These are phyloP conservation scores for Botryobasidium botryosum DNA, from an alignment of 768 basidiomycete species.

Conservation along the genomic window DNA sequence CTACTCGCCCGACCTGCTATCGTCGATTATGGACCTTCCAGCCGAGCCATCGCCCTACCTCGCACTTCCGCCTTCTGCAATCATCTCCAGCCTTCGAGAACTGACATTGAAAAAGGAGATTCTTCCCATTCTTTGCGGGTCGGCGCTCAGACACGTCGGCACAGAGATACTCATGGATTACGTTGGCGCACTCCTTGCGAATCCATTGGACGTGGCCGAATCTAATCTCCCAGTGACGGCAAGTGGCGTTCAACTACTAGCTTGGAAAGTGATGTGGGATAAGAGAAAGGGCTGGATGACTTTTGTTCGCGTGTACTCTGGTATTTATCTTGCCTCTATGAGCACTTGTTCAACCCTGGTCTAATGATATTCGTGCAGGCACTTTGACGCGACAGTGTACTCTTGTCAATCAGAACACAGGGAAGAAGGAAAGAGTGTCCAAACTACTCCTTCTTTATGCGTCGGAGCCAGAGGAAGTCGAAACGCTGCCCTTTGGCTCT, in stretches of 20 bases:
- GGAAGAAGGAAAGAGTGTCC: constrained; percentile 52
- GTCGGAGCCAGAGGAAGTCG: constrained; percentile 56
- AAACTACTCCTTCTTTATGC: constrained; percentile 71
- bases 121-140: constrained; percentile 69
- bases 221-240: constrained; percentile 18
- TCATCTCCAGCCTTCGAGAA: constrained; percentile 48
- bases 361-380: constrained; percentile 26
- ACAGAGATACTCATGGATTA: constrained; percentile 72
- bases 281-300: constrained; percentile 81
- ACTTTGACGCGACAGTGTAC: constrained; percentile 45
- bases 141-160: constrained; percentile 65
- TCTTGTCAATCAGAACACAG: constrained; percentile 47
- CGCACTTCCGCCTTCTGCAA: constrained; percentile 30
- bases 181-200: constrained; percentile 60
- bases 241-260: constrained; percentile 36
- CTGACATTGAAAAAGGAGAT: constrained; percentile 49
- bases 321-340: constrained; percentile 25
- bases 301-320: constrained; percentile 77
- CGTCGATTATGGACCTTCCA: constrained; percentile 40
- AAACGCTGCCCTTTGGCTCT: constrained; percentile 61
- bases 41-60: constrained; percentile 48
- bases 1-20: constrained; percentile 69
- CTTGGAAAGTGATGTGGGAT: constrained; percentile 86
- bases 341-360: neutral
- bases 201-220: constrained; percentile 49